These are phyloP conservation scores for Calonectria fujianensis DNA, from an alignment of 2,329 filamentous ascomycete genomes.

Conservation along the genomic window DNA sequence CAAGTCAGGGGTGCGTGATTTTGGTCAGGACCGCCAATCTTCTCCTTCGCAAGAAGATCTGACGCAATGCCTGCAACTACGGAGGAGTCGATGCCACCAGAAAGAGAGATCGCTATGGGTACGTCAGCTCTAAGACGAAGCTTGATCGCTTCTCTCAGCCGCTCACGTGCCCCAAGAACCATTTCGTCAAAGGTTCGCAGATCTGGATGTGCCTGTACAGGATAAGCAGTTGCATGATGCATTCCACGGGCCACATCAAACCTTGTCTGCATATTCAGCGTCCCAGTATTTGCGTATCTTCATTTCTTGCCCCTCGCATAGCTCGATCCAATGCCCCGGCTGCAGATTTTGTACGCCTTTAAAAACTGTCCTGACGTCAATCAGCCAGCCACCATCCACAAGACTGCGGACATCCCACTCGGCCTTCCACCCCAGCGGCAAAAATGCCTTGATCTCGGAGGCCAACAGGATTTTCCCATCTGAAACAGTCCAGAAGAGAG, in stretches of 20 bases:
- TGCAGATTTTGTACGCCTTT: not conserved
- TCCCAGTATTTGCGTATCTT: slow-evolving; percentile 18
- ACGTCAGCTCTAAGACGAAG: slow-evolving; percentile 19
- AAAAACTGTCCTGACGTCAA: slow-evolving; percentile 17
- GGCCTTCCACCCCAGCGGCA: slow-evolving; percentile 17
- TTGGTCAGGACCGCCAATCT: not conserved
- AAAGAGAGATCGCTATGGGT: slow-evolving; percentile 5
- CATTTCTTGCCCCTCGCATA: not conserved
- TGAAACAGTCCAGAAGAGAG: not conserved
- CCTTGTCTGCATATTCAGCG: slow-evolving; percentile 21
- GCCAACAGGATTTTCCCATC: slow-evolving; percentile 4
- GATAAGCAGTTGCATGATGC: not conserved
- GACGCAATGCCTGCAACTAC: slow-evolving; percentile 2
- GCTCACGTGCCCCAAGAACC: slow-evolving; percentile 14
- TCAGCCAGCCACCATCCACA: not conserved
- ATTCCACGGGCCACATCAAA: not conserved
- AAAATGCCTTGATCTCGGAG: slow-evolving; percentile 24
- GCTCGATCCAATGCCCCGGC: slow-evolving; percentile 17
- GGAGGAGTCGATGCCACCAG: slow-evolving; percentile 20
- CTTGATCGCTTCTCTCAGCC: not conserved
- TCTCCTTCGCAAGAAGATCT: slow-evolving; percentile 1
- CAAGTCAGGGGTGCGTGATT: not conserved
- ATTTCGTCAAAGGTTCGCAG: slow-evolving; percentile 10
- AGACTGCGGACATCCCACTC: slow-evolving; percentile 10
- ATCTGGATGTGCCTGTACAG: not conserved